Evolutionary conservation across 164 flowering plant species (phyloP).

Genomic region (Piper longum): DNA sequence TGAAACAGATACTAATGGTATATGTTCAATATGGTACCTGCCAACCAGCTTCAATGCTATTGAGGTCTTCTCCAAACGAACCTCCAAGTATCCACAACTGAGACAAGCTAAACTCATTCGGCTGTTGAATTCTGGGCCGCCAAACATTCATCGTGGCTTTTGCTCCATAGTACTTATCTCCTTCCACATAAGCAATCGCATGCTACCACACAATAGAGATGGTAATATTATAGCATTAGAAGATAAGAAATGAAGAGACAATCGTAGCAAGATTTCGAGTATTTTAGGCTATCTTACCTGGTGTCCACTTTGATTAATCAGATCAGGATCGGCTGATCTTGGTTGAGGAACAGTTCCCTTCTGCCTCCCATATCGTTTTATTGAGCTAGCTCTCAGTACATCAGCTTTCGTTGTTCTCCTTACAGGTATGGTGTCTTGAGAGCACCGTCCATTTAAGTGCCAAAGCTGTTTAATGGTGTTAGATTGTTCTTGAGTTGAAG

Average conservation of each 20-base stretch:
- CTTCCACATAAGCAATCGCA: slow-evolving; percentile 94
- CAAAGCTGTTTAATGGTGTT: slow-evolving; percentile 55
- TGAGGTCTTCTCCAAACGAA: slow-evolving; percentile 92
- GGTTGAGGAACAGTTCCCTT: slow-evolving; percentile 60
- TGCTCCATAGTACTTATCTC: slow-evolving; percentile 87
- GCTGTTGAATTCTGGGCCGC: slow-evolving; percentile 80
- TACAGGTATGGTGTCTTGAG: slow-evolving; percentile 71
- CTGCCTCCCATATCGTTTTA: slow-evolving; percentile 78
- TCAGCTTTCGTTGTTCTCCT: slow-evolving; percentile 80
- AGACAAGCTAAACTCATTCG: slow-evolving; percentile 95
- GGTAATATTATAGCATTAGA: slow-evolving; percentile 4
- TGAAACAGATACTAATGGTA: neutral
- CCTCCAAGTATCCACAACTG: slow-evolving; percentile 95
- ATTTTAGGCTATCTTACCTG: slow-evolving; percentile 33
- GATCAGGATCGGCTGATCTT: slow-evolving; percentile 76
- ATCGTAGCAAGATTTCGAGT: neutral
- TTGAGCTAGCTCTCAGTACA: slow-evolving; percentile 82
- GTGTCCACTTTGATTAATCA: slow-evolving; percentile 75
- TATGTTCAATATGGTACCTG: slow-evolving; percentile 33
- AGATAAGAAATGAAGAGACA: neutral
- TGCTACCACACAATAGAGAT: slow-evolving; percentile 38
- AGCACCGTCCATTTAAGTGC: slow-evolving; percentile 77
- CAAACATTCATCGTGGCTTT: slow-evolving; percentile 96
- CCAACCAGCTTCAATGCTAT: slow-evolving; percentile 99
- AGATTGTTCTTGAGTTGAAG: slow-evolving; percentile 21